These are phyloP conservation scores for Fraxinus quadrangulata DNA, from an alignment of 257 asterid species.

Conservation along the genomic window DNA sequence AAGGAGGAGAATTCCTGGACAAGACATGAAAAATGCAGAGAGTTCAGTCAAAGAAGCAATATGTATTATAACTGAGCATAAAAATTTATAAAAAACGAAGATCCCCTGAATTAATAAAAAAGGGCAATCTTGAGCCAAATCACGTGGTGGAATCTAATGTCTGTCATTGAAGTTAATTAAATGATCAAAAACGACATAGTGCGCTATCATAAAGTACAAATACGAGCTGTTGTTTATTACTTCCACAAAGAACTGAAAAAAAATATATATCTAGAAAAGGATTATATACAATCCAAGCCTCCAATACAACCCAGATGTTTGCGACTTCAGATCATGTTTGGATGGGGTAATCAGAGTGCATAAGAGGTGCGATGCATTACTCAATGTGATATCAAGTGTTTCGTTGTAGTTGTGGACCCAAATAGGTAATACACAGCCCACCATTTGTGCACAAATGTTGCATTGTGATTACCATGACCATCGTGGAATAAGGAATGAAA, in stretches of 20 bases:
- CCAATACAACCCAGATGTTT: slow-evolving; percentile 8
- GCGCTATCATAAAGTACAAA: slow-evolving; percentile 2
- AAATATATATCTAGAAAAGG: neutral
- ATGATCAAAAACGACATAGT: neutral
- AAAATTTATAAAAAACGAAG: slow-evolving; percentile 3
- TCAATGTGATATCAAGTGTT: neutral
- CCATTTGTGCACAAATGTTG: neutral
- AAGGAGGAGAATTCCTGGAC: slow-evolving; percentile 77
- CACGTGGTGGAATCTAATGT: neutral
- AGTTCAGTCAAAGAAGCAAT: slow-evolving; percentile 18
- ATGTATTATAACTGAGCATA: neutral
- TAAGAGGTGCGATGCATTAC: neutral
- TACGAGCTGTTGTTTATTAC: slow-evolving; percentile 1
- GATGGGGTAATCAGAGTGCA: neutral
- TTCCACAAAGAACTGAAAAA: neutral
- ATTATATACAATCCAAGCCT: slow-evolving; percentile 17
- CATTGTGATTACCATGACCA: neutral
- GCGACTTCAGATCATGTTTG: neutral
- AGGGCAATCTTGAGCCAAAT: no score
- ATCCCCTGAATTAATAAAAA: neutral
- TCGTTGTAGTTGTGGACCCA: neutral
- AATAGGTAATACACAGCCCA: neutral
- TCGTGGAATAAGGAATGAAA: neutral
- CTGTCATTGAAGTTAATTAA: slow-evolving; percentile 3
- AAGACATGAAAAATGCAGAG: slow-evolving; percentile 23